Base-by-base conservation (phyloP, 495 filamentous ascomycete genomes). In the Cairneyella variabilis region DNA sequence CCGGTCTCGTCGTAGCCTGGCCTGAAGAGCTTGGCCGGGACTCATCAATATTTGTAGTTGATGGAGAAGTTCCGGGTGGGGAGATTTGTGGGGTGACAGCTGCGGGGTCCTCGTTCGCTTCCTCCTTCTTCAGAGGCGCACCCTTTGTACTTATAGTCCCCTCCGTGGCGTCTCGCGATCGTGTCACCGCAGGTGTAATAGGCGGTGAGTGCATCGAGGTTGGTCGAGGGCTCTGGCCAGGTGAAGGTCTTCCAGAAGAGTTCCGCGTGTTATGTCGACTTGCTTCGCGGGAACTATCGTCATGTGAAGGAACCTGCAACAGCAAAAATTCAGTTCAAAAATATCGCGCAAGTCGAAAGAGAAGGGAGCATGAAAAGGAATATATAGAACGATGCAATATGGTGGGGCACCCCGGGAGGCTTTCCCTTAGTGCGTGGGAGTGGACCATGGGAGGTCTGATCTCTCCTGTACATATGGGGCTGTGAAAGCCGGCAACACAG, bases 171-270 rank as follows among this genome's bases (percentile, higher is more conserved):
- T 83, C 82, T 58, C 71, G 71, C 48, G 78, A 80, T 53, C 74
- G 67, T 37, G 88, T 89, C 12, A 81, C 89, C 27, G 90, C 84
- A 26, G 93, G 92, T 3, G 92, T 96, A 12, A 97, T 79, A 20
- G 90, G 91, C 54, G 93, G 93, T 12, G 91, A 93, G 58, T 92
- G 85, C 74, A 91, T 83, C 41, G 83, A 76, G 43, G 84, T 76
- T 21, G 58, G 42, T 44, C 57, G 60, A 46, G 62, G 62, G 37
- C 62, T 64, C 27, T 51, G 58, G 23, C 41, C 52, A 14, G 67
- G 67, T 26, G 69, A 70, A 16, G 64, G 56, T 44, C 51, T 51
- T 28, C 59, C 59, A 25, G 62, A 64, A 2, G 60, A 60, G 18
- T 32, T 58, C 16, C 56, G 50, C 22, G 63, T 65, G 39, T 63